phyloP scores from a whole-genome alignment of 768 basidiomycete species.

The Imleria badia region DNA sequence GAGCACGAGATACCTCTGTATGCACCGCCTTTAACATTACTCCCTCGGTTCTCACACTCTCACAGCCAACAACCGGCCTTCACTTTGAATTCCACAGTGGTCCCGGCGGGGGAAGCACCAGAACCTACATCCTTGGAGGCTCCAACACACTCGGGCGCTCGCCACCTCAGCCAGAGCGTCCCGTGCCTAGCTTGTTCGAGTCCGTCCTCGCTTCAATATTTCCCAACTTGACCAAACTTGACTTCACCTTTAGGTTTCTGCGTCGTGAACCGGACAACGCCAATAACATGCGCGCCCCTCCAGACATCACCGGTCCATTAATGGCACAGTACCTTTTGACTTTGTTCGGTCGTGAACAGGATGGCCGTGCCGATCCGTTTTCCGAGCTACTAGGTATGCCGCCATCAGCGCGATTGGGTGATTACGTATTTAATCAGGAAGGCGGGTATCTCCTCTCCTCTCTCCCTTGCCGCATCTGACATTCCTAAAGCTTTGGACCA shows the following conservation, averaged over 20 bases:
- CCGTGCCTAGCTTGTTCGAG: conserved; percentile 51
- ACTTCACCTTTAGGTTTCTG: conserved; percentile 33
- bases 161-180: conserved; percentile 27
- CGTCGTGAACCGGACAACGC: conserved; percentile 25
- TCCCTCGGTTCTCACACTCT: not conserved
- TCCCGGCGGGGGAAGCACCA: conserved; percentile 25
- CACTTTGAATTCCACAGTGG: conserved; percentile 38
- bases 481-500: conserved; percentile 64
- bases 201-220: conserved; percentile 30
- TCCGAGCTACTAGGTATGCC: conserved; percentile 44
- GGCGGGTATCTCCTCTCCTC: conserved; percentile 41
- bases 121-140: conserved; percentile 40
- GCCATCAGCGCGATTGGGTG: conserved; percentile 69
- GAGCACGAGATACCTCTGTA: conserved; percentile 19
- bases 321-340: conserved; percentile 76
- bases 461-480: conserved; percentile 5
- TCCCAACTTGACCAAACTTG: not conserved
- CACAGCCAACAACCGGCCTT: conserved; percentile 24
- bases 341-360: conserved; percentile 43
- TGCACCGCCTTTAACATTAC: not conserved
- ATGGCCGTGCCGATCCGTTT: conserved; percentile 40
- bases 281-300: conserved; percentile 24
- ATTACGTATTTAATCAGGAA: conserved; percentile 92
- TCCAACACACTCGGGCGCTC: conserved; percentile 28
- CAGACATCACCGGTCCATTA: conserved; percentile 54